Conservation (phyloP, 2,329 filamentous ascomycete genomes). For the Lasiodiplodia hormozganensis region DNA sequence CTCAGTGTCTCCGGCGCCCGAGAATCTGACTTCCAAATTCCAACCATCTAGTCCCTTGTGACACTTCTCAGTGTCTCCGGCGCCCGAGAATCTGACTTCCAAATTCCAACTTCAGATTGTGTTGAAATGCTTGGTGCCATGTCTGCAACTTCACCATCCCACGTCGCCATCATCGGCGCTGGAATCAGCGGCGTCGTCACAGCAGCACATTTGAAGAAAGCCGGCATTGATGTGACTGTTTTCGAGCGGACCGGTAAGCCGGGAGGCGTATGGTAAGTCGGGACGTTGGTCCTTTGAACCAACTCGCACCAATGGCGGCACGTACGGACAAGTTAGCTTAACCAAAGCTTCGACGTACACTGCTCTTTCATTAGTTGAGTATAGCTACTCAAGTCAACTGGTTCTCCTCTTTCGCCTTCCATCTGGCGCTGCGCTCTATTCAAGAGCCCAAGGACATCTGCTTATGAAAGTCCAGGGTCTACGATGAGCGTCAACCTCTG, state of each 20-base stretch:
- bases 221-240: slow-evolving; percentile 56
- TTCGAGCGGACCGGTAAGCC: slow-evolving; percentile 60
- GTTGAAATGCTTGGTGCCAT: slow-evolving; percentile 28
- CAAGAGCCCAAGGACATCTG: not conserved
- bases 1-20: not conserved
- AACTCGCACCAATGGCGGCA: not conserved
- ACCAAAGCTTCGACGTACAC: not conserved
- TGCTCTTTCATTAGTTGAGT: not conserved
- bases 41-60: not conserved
- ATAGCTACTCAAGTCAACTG: not conserved
- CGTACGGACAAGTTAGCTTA: not conserved
- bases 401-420: not conserved
- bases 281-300: not conserved
- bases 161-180: slow-evolving; percentile 45
- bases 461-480: slow-evolving; percentile 48
- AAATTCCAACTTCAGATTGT: slow-evolving; percentile 6
- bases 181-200: slow-evolving; percentile 46
- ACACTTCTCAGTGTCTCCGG: not conserved
- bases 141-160: slow-evolving; percentile 30
- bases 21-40: not conserved
- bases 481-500: slow-evolving; percentile 56
- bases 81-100: not conserved
- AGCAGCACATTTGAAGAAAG: slow-evolving; percentile 44
- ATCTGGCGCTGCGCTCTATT: not conserved
- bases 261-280: slow-evolving; percentile 63